Conservation (phyloP, 352 stramenopile species). For the Thraustotheca clavata region DNA sequence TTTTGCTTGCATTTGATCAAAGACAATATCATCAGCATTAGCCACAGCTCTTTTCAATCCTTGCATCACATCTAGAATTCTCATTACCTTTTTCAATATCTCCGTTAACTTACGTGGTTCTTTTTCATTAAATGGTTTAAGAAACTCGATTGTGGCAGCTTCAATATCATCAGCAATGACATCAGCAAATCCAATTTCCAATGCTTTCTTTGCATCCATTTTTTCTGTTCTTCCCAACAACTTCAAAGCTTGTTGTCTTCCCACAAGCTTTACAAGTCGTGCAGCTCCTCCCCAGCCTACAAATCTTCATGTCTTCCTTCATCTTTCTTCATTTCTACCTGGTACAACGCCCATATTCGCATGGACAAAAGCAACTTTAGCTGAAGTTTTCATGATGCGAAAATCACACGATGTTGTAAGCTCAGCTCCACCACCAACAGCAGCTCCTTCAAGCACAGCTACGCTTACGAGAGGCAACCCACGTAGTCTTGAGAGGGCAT, state of each 20-base stretch:
- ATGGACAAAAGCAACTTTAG: conserved; percentile 82
- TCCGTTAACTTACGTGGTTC: conserved; percentile 35
- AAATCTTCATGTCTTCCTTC: background rate
- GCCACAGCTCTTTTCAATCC: conserved; percentile 64
- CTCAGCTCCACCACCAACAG: conserved; percentile 78
- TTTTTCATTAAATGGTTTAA: conserved; percentile 41
- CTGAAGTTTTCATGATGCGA: conserved; percentile 44
- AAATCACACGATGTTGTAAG: conserved; percentile 79
- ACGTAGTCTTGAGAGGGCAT: conserved; percentile 59
- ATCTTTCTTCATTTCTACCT: background rate
- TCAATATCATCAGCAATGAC: conserved; percentile 34
- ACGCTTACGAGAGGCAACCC: conserved; percentile 75
- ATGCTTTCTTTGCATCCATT: conserved; percentile 33
- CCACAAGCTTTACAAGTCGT: conserved; percentile 69
- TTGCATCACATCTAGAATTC: conserved; percentile 51
- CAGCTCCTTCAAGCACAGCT: conserved; percentile 64
- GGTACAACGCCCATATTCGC: conserved; percentile 72
- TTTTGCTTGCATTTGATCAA: conserved; percentile 47
- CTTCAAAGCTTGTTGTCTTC: conserved; percentile 52
- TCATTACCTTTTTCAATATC: background rate
- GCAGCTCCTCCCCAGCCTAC: conserved; percentile 66
- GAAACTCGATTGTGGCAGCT: conserved; percentile 35
- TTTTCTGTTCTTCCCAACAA: conserved; percentile 65
- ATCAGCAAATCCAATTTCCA: conserved; percentile 61
- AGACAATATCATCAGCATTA: conserved; percentile 52